Base-by-base conservation (phyloP, 352 stramenopile species). In the Globisporangium camurandrum region DNA sequence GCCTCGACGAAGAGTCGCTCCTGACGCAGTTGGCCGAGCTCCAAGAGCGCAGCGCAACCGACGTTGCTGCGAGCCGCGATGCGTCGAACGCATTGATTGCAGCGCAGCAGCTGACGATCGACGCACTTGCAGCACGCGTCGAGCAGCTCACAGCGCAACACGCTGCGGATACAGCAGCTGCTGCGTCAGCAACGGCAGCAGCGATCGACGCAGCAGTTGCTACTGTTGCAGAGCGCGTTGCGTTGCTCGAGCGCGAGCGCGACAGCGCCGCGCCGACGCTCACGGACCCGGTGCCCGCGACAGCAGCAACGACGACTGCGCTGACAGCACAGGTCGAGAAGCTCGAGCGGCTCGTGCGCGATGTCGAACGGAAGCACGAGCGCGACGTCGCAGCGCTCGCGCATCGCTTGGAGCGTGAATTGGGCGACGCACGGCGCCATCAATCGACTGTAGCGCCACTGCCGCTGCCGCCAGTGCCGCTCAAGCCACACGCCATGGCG, bases 1-100 rank as follows among this genome's bases (percentile, higher is more conserved):
- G 56, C 17, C 64, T 84, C 11, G 72, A 72, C 28, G 75, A 86
- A 31, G 75, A 86, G 19, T 60, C 63, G 20, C 55, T 86, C 16
- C 71, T 82, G 67, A 59, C 65, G 44, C 71, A 82, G 49, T 54
- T 84, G 11, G 62, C 69, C 6, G 45, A 60, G 7, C 49, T 84
- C 0, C 69, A 86, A 36, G 75, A 86, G 49, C 62, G 71, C 12
- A 75, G 69, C 19, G 75, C 82, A 12, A 56, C 51, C 11, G 71
- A 82, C 20, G 44, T 82, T 5, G 23, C 24, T 0, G 64, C 61
- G 48, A 38, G 62, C 4, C 59, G 51, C 39, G 54, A 71, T 12
- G 69, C 75, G 7, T 51, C 65, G 7, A 47, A 51, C 0, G 39
- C 31, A 7, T 41, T 48, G 8, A 20, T 71, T 2, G 26, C 59